A percentile compares a stretch with the other conserved stretches of the same genome.
phyloP scores from a whole-genome alignment of 1,139 yeast species.

The Geotrichum citri-aurantii region DNA sequence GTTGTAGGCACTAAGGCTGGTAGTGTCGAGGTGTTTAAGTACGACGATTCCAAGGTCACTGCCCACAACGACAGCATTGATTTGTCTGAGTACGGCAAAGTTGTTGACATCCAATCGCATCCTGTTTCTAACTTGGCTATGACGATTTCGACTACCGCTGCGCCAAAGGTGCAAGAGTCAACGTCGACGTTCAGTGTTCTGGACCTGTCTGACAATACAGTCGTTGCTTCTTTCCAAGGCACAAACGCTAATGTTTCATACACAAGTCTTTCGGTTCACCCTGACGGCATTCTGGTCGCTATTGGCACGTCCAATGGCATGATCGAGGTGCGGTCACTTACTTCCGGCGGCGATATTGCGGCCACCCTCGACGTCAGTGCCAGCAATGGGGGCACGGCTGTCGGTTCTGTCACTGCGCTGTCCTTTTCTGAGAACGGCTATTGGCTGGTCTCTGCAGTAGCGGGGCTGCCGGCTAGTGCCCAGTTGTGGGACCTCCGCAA shows the following conservation, averaged over 20 bases:
- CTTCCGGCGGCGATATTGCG: constrained; percentile 38
- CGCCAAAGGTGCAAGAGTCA: constrained; percentile 3
- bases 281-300: constrained; percentile 60
- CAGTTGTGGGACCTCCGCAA: constrained; percentile 28
- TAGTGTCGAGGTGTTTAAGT: constrained; percentile 20
- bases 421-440: constrained; percentile 65
- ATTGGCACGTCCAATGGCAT: constrained; percentile 41
- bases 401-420: constrained; percentile 37
- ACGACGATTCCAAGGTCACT: not conserved
- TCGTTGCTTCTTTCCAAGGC: constrained; percentile 1
- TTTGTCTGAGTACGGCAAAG: constrained; percentile 6
- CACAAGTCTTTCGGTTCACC: constrained; percentile 41
- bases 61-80: constrained; percentile 1
- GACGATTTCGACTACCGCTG: constrained; percentile 2
- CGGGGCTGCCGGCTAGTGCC: constrained; percentile 12
- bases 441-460: constrained; percentile 45
- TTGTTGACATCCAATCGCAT: constrained; percentile 7
- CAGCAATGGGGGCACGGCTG: constrained; percentile 26
- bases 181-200: not conserved
- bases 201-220: not conserved
- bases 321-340: constrained; percentile 43
- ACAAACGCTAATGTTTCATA: not conserved
- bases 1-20: constrained; percentile 27
- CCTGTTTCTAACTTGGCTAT: constrained; percentile 8
- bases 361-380: constrained; percentile 35